Conservation (phyloP, 1,284 basidiomycete species). For the Trametes versicolor region DNA sequence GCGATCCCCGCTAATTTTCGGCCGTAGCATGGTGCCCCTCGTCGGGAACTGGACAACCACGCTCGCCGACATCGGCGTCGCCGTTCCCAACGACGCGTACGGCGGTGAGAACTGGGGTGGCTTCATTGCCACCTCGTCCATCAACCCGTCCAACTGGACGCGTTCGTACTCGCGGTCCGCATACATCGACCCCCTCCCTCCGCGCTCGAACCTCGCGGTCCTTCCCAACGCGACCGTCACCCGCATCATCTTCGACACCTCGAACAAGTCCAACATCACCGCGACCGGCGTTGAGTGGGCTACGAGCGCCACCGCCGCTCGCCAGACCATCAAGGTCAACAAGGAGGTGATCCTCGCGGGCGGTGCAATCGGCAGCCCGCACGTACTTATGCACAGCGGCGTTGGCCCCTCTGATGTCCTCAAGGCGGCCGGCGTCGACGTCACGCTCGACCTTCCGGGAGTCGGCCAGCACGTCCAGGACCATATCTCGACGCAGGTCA, state of each 20-base stretch:
- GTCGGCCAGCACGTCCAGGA: slow-evolving; percentile 85
- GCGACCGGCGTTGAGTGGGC: slow-evolving; percentile 70
- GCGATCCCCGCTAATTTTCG: slow-evolving; percentile 5
- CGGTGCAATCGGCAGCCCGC: slow-evolving; percentile 72
- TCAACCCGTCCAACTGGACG: slow-evolving; percentile 73
- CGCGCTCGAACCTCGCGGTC: slow-evolving; percentile 71
- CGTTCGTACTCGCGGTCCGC: slow-evolving; percentile 75
- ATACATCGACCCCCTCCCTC: slow-evolving; percentile 72
- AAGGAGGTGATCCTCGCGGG: slow-evolving; percentile 70
- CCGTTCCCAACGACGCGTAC: slow-evolving; percentile 54
- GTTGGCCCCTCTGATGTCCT: slow-evolving; percentile 73
- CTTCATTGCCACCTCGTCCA: slow-evolving; percentile 68
- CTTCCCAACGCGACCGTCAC: slow-evolving; percentile 66
- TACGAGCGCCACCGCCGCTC: slow-evolving; percentile 42
- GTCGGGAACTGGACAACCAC: slow-evolving; percentile 63
- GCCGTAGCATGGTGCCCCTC: slow-evolving; percentile 54
- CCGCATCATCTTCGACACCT: slow-evolving; percentile 60
- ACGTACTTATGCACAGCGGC: slow-evolving; percentile 77
- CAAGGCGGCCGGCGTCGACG: slow-evolving; percentile 57
- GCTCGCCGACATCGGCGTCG: slow-evolving; percentile 55
- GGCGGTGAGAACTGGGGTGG: slow-evolving; percentile 60
- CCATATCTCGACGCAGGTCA: slow-evolving; percentile 64
- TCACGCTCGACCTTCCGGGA: slow-evolving; percentile 65
- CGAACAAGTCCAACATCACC: slow-evolving; percentile 51
- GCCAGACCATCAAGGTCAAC: slow-evolving; percentile 57